A percentile compares a stretch with the other conserved stretches of the same genome.
phyloP scores from a whole-genome alignment of 352 stramenopile species.

The Phytophthora podocarpi region DNA sequence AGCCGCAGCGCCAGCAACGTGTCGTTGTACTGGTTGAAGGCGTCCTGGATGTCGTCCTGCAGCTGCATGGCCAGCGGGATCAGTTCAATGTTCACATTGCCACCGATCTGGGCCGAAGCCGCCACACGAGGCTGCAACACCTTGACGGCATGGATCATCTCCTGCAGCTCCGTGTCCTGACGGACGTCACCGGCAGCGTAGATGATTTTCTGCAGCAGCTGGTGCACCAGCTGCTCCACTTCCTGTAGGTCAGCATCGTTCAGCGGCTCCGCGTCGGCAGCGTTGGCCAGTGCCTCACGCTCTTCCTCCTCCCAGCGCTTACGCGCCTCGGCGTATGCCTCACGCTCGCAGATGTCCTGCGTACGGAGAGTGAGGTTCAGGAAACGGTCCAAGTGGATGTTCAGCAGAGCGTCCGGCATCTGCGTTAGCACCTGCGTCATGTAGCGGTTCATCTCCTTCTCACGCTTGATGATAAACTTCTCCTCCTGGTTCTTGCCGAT shows the following conservation, averaged over 20 bases:
- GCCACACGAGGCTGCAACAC: constrained; percentile 84
- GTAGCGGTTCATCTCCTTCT: constrained; percentile 92
- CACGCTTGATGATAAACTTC: constrained; percentile 91
- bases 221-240: constrained; percentile 88
- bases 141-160: constrained; percentile 92
- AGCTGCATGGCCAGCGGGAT: constrained; percentile 90
- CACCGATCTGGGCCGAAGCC: constrained; percentile 85
- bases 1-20: constrained; percentile 84
- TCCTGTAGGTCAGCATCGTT: constrained; percentile 90
- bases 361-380: constrained; percentile 88
- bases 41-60: constrained; percentile 90
- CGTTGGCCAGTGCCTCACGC: constrained; percentile 84
- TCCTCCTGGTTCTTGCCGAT: constrained; percentile 92
- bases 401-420: constrained; percentile 88
- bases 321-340: constrained; percentile 86
- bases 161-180: constrained; percentile 87
- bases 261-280: constrained; percentile 82
- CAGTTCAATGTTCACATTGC: constrained; percentile 88
- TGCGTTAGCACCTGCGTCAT: constrained; percentile 91
- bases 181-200: constrained; percentile 86
- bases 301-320: constrained; percentile 91
- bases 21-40: constrained; percentile 93
- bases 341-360: constrained; percentile 86
- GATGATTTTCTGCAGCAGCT: constrained; percentile 90
- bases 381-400: constrained; percentile 91